Conservation (phyloP, 2,329 filamentous ascomycete species). For the Botrytis cinerea region DNA sequence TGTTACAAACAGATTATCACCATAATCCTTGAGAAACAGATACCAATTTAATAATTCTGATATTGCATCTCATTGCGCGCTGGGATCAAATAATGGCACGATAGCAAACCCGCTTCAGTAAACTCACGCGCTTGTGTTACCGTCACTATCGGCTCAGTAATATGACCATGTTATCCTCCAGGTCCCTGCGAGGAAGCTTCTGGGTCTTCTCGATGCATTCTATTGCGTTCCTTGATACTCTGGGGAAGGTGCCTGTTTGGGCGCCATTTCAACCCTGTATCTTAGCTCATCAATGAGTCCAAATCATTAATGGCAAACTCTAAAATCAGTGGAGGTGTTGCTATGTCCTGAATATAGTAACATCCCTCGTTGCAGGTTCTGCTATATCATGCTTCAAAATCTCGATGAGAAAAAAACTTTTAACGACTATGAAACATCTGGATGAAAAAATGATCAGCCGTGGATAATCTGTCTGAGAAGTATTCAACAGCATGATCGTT, state of each 20-base stretch:
- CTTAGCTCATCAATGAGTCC: neutral
- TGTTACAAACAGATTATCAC: neutral
- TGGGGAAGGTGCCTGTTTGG: neutral
- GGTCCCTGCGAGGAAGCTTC: neutral
- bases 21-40: neutral
- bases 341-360: neutral
- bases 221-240: neutral
- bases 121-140: neutral
- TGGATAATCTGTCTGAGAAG: neutral
- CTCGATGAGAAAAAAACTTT: neutral
- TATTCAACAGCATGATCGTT: neutral
- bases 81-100: neutral
- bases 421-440: neutral
- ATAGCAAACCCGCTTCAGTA: neutral
- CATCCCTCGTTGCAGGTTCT: neutral
- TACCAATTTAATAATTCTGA: neutral
- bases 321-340: neutral
- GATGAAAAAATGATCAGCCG: neutral
- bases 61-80: neutral
- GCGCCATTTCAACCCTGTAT: neutral
- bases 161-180: neutral
- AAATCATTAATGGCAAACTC: neutral
- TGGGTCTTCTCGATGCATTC: neutral
- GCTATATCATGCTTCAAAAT: neutral
- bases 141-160: neutral